A percentile compares a stretch with the other conserved stretches of the same genome.
phyloP scores from a whole-genome alignment of 768 basidiomycete species.

The Naematelia encephala region DNA sequence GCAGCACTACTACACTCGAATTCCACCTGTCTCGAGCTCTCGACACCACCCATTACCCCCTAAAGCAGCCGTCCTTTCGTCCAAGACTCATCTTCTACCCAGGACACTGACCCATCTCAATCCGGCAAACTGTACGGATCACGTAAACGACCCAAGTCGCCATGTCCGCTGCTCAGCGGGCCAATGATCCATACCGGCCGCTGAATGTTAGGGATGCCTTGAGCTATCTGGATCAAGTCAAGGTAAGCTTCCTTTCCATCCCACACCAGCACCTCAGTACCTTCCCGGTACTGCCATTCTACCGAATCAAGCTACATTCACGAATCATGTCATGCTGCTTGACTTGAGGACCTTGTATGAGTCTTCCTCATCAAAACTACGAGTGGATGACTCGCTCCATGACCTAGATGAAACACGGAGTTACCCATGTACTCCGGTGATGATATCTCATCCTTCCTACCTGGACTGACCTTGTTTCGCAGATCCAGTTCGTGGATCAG shows the following conservation, averaged over 20 bases:
- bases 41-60: too few relatives aligned
- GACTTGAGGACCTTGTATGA: too few relatives aligned
- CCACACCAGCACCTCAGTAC: neutral
- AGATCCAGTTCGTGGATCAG: conserved; percentile 75
- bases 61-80: too few relatives aligned
- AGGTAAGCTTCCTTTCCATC: conserved; percentile 52
- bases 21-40: too few relatives aligned
- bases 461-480: neutral
- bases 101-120: neutral
- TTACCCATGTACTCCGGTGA: neutral
- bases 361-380: too few relatives aligned
- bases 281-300: neutral
- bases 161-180: neutral
- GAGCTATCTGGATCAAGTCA: conserved; percentile 90
- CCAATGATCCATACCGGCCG: conserved; percentile 55
- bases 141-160: neutral
- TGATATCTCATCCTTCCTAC: neutral
- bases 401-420: neutral
- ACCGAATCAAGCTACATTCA: neutral
- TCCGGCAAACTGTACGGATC: neutral
- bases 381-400: too few relatives aligned
- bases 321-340: neutral
- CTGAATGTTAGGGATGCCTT: conserved; percentile 91
- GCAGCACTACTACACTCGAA: too few relatives aligned
- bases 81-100: too few relatives aligned